These are phyloP conservation scores for Novakomyces olei DNA, from an alignment of 805 yeast species.

Conservation along the genomic window DNA sequence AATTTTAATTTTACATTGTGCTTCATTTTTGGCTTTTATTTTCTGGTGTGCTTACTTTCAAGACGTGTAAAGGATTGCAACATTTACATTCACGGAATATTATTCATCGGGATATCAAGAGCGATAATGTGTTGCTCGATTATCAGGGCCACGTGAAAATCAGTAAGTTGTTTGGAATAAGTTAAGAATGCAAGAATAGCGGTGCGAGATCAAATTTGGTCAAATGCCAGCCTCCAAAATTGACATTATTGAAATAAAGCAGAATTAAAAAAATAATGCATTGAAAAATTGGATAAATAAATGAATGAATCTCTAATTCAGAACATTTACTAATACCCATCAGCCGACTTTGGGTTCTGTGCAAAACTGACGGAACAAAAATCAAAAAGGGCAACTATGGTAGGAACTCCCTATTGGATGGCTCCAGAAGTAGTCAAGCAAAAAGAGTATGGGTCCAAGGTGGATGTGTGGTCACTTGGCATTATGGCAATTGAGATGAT, in stretches of 20 bases:
- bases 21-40: too few species aligned
- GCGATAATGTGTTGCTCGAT: slow-evolving; percentile 73
- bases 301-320: too few species aligned
- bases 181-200: too few species aligned
- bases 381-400: slow-evolving; percentile 88
- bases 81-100: slow-evolving; percentile 83
- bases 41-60: too few species aligned
- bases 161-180: slow-evolving; percentile 17
- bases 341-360: slow-evolving; percentile 80
- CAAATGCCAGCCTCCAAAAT: too few species aligned
- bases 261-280: neutral
- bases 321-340: neutral
- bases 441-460: slow-evolving; percentile 89
- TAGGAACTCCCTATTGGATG: slow-evolving; percentile 99
- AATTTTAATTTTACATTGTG: too few species aligned
- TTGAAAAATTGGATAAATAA: neutral
- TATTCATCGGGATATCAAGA: slow-evolving; percentile 87
- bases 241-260: too few species aligned
- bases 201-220: too few species aligned
- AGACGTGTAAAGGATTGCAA: slow-evolving; percentile 60
- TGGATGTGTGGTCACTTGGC: slow-evolving; percentile 94
- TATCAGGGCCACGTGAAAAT: slow-evolving; percentile 74
- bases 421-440: slow-evolving; percentile 96
- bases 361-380: slow-evolving; percentile 72
- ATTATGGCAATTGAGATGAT: slow-evolving; percentile 97